Evolutionary conservation across 1,284 basidiomycete genomes (phyloP).

Genomic region (Taiwanofungus camphoratus): DNA sequence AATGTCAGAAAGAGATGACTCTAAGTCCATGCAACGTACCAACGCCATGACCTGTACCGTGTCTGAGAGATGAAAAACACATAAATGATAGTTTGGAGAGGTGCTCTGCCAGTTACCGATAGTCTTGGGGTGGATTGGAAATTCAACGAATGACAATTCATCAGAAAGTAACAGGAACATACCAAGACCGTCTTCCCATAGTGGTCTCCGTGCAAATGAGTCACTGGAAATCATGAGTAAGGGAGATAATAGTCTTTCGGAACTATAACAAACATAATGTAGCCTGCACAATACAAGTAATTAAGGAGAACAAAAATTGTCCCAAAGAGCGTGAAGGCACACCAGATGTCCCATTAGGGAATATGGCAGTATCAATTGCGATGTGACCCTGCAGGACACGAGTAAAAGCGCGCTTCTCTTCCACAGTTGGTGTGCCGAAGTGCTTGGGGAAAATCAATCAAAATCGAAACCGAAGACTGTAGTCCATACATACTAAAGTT

Average conservation of each 20-base stretch:
- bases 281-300: slow-evolving; percentile 35
- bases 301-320: background rate
- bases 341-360: slow-evolving; percentile 88
- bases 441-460: slow-evolving; percentile 46
- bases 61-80: slow-evolving; percentile 31
- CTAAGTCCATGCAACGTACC: slow-evolving; percentile 31
- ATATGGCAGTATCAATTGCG: slow-evolving; percentile 80
- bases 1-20: background rate
- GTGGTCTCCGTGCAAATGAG: slow-evolving; percentile 73
- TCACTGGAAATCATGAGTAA: slow-evolving; percentile 47
- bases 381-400: slow-evolving; percentile 96
- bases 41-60: slow-evolving; percentile 92
- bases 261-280: slow-evolving; percentile 29
- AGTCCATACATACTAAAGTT: slow-evolving; percentile 54
- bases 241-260: background rate
- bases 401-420: slow-evolving; percentile 88
- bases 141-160: background rate
- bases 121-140: slow-evolving; percentile 21
- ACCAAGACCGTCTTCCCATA: slow-evolving; percentile 93
- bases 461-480: background rate
- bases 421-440: slow-evolving; percentile 79
- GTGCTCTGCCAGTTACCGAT: slow-evolving; percentile 21
- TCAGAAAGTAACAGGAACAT: slow-evolving; percentile 16
- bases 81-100: background rate
- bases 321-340: slow-evolving; percentile 9